Evolutionary conservation across 2,329 filamentous ascomycete species (phyloP).

Genomic region (Claviceps maximensis): DNA sequence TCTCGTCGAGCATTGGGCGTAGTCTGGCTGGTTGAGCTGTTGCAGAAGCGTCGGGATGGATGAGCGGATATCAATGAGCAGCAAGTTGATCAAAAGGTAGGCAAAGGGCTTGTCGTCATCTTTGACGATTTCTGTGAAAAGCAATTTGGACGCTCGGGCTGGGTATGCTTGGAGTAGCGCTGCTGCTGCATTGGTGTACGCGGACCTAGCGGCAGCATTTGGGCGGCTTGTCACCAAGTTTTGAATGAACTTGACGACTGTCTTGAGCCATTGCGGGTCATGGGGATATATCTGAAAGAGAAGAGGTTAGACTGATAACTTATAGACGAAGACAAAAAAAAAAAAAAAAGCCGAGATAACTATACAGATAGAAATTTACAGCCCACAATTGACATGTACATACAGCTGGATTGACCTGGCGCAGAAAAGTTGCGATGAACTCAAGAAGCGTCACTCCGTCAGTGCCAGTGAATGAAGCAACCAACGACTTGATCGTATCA

Average conservation of each 20-base stretch:
- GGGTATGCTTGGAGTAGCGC: slow-evolving; percentile 45
- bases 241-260: slow-evolving; percentile 34
- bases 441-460: slow-evolving; percentile 46
- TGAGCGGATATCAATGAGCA: slow-evolving; percentile 52
- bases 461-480: slow-evolving; percentile 42
- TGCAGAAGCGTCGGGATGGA: slow-evolving; percentile 47
- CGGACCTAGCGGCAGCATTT: slow-evolving; percentile 38
- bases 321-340: neutral
- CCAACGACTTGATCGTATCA: slow-evolving; percentile 31
- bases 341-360: neutral
- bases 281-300: slow-evolving; percentile 30
- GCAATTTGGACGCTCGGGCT: slow-evolving; percentile 26
- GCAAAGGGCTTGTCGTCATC: slow-evolving; percentile 38
- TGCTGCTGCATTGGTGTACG: slow-evolving; percentile 46
- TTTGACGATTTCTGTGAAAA: slow-evolving; percentile 36
- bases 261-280: slow-evolving; percentile 40
- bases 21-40: slow-evolving; percentile 41
- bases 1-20: slow-evolving; percentile 35
- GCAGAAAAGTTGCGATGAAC: slow-evolving; percentile 41
- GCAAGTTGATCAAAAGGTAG: slow-evolving; percentile 50
- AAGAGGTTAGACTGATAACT: neutral
- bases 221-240: slow-evolving; percentile 42
- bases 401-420: slow-evolving; percentile 35
- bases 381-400: slow-evolving; percentile 9
- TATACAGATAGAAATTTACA: neutral